Conservation (phyloP, 768 basidiomycete genomes). For the Amyloporia xantha region DNA sequence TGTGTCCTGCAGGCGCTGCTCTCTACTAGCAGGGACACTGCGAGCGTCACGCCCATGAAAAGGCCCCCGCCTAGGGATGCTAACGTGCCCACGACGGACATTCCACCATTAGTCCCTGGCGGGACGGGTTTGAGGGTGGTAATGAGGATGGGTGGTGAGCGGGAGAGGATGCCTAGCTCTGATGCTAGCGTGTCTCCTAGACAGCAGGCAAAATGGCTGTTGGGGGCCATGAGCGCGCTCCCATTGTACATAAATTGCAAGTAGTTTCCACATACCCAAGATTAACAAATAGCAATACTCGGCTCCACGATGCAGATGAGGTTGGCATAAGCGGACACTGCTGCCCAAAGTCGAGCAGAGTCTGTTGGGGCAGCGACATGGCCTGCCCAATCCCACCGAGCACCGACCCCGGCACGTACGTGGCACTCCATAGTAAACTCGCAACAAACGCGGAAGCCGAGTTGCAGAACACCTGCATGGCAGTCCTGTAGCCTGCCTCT, state of each 20-base stretch:
- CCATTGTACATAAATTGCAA: neutral
- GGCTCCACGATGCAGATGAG: constrained; percentile 46
- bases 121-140: constrained; percentile 74
- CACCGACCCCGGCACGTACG: constrained; percentile 40
- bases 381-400: constrained; percentile 9
- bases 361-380: constrained; percentile 9
- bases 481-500: constrained; percentile 66
- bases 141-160: constrained; percentile 61
- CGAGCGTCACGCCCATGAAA: constrained; percentile 61
- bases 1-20: constrained; percentile 44
- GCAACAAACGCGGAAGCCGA: constrained; percentile 60
- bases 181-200: constrained; percentile 91
- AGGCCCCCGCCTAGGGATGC: constrained; percentile 70
- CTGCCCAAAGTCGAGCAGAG: constrained; percentile 30
- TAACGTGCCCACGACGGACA: constrained; percentile 68
- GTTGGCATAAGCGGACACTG: constrained; percentile 60
- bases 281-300: constrained; percentile 53
- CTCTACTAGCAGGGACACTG: constrained; percentile 52
- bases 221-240: neutral
- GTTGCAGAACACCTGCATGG: constrained; percentile 81
- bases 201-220: constrained; percentile 82
- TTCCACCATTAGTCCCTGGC: constrained; percentile 86
- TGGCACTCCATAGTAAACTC: constrained; percentile 54
- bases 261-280: constrained; percentile 47
- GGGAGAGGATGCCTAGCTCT: constrained; percentile 84